These are phyloP conservation scores for Aegilops longissima DNA, from an alignment of 176 grass and related monocot species.

Conservation along the genomic window DNA sequence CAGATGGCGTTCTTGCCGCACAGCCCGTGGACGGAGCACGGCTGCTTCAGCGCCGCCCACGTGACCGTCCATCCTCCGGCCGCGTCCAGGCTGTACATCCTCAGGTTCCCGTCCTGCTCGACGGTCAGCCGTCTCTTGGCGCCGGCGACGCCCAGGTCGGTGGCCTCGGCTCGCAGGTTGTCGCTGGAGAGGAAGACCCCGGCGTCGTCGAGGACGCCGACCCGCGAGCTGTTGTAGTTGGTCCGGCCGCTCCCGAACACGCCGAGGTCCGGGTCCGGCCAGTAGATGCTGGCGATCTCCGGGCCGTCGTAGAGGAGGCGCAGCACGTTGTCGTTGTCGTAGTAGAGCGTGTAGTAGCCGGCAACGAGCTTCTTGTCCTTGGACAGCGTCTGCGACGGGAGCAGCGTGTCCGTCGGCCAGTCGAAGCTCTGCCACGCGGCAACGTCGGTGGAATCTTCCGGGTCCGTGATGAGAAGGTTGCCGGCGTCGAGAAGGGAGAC, in stretches of 20 bases:
- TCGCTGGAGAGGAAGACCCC: slow-evolving; percentile 47
- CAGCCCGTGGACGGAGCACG: slow-evolving; percentile 37
- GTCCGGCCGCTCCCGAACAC: slow-evolving; percentile 14
- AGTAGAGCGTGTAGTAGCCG: no score
- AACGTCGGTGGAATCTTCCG: background rate
- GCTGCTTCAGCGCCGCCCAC: slow-evolving; percentile 26
- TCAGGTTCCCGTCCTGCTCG: slow-evolving; percentile 46
- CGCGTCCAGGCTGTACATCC: slow-evolving; percentile 53
- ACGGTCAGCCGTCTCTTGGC: slow-evolving; percentile 47
- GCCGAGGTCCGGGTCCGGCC: background rate
- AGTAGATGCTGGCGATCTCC: no score
- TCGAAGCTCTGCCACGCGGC: slow-evolving; percentile 38
- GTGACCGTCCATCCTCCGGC: slow-evolving; percentile 30
- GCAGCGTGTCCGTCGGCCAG: no score
- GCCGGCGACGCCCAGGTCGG: slow-evolving; percentile 13
- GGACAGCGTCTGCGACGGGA: background rate
- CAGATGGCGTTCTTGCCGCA: slow-evolving; percentile 40
- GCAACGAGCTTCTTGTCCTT: slow-evolving; percentile 27
- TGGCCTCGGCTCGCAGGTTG: background rate
- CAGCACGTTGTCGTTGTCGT: no score
- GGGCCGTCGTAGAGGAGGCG: no score
- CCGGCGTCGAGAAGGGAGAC: slow-evolving; percentile 39
- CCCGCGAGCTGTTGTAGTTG: slow-evolving; percentile 31
- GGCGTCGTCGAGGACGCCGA: slow-evolving; percentile 26
- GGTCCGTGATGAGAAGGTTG: background rate